Base-by-base conservation (phyloP, 2,329 filamentous ascomycete species). In the Zymoseptoria pseudotritici region DNA sequence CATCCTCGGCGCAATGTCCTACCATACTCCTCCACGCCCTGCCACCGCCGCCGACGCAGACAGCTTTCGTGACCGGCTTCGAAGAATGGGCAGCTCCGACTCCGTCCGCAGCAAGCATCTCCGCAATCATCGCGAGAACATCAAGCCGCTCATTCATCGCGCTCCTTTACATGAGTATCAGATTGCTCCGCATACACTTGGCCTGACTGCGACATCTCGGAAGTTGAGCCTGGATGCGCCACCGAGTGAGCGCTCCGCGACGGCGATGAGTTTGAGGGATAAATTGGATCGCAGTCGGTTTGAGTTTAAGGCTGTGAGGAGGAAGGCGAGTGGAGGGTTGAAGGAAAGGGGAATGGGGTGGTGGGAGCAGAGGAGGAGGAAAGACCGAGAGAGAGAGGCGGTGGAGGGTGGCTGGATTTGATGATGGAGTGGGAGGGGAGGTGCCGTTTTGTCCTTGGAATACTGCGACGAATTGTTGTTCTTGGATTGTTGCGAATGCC, bases 241-340 rank as follows among this genome's bases (percentile, higher is more conserved):
- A 17, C 55, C 58, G 17, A 60, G 55, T 17, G 59, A 61, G 31
- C 61, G 66, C 17, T 64, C 68, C 9, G 60, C 58, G n/a, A 67
- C 67, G 2, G 62, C 65, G 11, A 60, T 63, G 53, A 64, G 63
- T 20, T 65, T 69, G 20, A 62, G 70, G 11, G 68, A 70, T 31
- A 68, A 67, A 53, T 56, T 70, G 8, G 72, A 73, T 51, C 62
- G 67, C 13, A 72, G 68, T 51, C 65, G 71, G 10, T 73, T 73
- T 57, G 71, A 72, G 57, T 72, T 73, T 62, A 69, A 69, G 53
- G 69, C 69, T 19, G 68, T 72, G 11, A 62, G 69, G 50, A 63
- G 67, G 49, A 70, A 70, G 59, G 64, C 62, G 20, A 72, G 69
- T 19, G 66, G 63, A 17, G 66, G 64, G 13, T 29, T 69, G 42